Evolutionary conservation across 2,329 filamentous ascomycete species (phyloP).

Genomic region (Aspergillus eucalypticola): DNA sequence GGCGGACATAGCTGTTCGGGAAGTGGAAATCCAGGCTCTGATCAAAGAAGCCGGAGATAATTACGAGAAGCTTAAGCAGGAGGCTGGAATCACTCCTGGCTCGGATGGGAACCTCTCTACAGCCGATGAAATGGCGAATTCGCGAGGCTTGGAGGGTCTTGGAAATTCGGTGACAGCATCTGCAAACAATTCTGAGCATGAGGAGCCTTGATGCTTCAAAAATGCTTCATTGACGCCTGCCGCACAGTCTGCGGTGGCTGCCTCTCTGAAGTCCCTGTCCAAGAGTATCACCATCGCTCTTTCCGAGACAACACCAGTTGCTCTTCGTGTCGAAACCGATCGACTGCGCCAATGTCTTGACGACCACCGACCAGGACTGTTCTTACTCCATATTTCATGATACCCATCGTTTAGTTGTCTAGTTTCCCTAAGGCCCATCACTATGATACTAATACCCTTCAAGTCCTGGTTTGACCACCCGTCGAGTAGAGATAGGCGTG

Average conservation of each 20-base stretch:
- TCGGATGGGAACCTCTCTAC: constrained; percentile 26
- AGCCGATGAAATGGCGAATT: constrained; percentile 30
- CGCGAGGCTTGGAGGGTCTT: constrained; percentile 42
- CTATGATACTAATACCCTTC: constrained; percentile 32
- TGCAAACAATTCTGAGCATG: constrained; percentile 27
- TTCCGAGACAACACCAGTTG: constrained; percentile 5
- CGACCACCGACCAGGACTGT: neutral
- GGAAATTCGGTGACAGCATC: constrained; percentile 33
- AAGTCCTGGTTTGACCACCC: constrained; percentile 34
- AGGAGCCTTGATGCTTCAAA: constrained; percentile 3
- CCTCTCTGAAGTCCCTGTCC: neutral
- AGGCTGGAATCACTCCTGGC: constrained; percentile 37
- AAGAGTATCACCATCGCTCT: constrained; percentile 6
- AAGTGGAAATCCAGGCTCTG: constrained; percentile 76
- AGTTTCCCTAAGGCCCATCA: constrained; percentile 12
- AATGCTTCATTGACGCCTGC: neutral
- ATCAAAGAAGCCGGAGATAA: constrained; percentile 77
- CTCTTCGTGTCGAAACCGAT: neutral
- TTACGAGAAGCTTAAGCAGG: constrained; percentile 60
- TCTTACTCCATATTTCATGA: constrained; percentile 12
- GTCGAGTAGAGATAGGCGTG: constrained; percentile 19
- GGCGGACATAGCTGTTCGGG: constrained; percentile 65
- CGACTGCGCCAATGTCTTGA: neutral
- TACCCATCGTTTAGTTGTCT: constrained; percentile 15
- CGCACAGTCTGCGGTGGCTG: neutral